Evolutionary conservation across 345 rosid species (phyloP).

Genomic region (Litchi chinensis): DNA sequence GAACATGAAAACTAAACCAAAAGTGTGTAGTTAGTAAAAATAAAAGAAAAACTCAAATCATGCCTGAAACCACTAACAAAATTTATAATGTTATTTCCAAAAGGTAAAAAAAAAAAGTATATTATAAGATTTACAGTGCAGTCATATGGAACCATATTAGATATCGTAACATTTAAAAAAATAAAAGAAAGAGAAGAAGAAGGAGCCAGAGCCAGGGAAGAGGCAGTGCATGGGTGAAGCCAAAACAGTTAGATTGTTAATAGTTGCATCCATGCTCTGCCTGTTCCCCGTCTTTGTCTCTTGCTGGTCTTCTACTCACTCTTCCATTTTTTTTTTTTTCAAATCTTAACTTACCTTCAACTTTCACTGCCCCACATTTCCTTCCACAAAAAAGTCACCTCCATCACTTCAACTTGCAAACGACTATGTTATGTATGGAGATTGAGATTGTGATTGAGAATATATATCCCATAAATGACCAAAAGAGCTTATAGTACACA

Average conservation of each 20-base stretch:
- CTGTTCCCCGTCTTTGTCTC: constrained; percentile 56
- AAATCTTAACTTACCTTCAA: neutral
- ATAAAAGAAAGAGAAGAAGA: constrained; percentile 16
- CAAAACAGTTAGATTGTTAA: constrained; percentile 46
- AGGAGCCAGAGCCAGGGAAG: constrained; percentile 82
- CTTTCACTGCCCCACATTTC: too few relatives aligned
- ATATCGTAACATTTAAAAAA: neutral
- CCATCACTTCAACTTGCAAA: too few relatives aligned
- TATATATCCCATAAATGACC: constrained; percentile 5
- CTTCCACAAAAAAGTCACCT: too few relatives aligned
- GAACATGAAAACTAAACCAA: too few relatives aligned
- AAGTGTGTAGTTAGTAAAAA: neutral
- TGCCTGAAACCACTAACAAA: too few relatives aligned
- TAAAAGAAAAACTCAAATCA: neutral
- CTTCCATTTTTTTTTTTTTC: neutral
- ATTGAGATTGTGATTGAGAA: neutral
- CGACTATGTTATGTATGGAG: too few relatives aligned
- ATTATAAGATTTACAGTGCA: neutral
- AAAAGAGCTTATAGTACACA: constrained; percentile 27
- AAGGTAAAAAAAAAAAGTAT: neutral
- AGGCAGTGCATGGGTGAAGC: constrained; percentile 93
- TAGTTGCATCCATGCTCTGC: constrained; percentile 71
- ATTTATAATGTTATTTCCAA: too few relatives aligned
- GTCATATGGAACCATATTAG: neutral
- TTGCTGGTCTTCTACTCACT: constrained; percentile 36